Evolutionary conservation across 257 asterid genomes (phyloP).

Genomic region (Ligustrum vulgare): DNA sequence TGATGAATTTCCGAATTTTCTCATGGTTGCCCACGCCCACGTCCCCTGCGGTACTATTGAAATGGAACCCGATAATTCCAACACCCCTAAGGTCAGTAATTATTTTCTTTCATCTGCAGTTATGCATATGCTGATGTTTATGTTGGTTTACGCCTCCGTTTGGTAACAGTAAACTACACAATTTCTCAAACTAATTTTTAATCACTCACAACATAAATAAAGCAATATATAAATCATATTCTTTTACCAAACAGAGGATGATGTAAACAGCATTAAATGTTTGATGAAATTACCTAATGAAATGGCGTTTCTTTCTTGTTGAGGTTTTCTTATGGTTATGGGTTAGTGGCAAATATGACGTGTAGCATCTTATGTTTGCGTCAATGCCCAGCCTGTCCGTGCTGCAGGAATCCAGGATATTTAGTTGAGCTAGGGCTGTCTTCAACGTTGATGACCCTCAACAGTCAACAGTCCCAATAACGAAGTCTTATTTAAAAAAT

Average conservation of each 20-base stretch:
- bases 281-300: constrained; percentile 38
- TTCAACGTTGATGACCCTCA: too few relatives aligned
- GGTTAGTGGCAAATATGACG: background rate
- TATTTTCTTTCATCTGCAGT: background rate
- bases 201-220: too few relatives aligned
- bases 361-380: background rate
- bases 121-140: background rate
- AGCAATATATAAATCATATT: too few relatives aligned
- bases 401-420: too few relatives aligned
- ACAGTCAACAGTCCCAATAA: too few relatives aligned
- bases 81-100: constrained; percentile 58
- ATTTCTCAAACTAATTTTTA: too few relatives aligned
- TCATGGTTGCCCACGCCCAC: constrained; percentile 77
- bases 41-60: constrained; percentile 63
- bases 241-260: too few relatives aligned
- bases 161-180: too few relatives aligned
- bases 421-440: too few relatives aligned
- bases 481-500: too few relatives aligned
- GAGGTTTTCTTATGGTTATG: background rate
- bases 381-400: background rate
- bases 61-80: constrained; percentile 39
- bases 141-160: too few relatives aligned
- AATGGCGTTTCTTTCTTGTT: background rate
- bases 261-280: constrained; percentile 54
- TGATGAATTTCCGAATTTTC: constrained; percentile 69